Evolutionary conservation across 1,284 basidiomycete genomes (phyloP).

Genomic region (Irpex sp.): DNA sequence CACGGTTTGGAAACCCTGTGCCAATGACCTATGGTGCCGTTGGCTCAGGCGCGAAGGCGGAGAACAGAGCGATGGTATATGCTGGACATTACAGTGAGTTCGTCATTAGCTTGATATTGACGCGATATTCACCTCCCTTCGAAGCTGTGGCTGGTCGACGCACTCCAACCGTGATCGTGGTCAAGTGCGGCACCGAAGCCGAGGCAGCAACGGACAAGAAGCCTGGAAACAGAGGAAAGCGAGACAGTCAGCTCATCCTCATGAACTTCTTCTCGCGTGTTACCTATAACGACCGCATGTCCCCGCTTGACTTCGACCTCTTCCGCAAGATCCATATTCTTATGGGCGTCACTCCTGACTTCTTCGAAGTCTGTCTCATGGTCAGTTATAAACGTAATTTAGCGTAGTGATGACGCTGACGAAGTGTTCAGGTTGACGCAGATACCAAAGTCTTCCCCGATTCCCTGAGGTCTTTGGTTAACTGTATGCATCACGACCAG

Average conservation of each 20-base stretch:
- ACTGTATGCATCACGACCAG: conserved; percentile 97
- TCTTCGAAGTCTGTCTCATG: conserved; percentile 97
- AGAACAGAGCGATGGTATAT: conserved; percentile 98
- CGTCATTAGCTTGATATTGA: background rate
- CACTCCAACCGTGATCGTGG: conserved; percentile 93
- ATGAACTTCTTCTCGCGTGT: conserved; percentile 99
- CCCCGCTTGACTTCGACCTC: conserved; percentile 95
- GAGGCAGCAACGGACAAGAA: conserved; percentile 86
- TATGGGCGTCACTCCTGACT: conserved; percentile 99
- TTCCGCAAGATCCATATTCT: conserved; percentile 96
- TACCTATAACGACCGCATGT: conserved; percentile 99
- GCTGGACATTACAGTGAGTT: conserved; percentile 95
- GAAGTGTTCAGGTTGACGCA: conserved; percentile 79
- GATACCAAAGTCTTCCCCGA: conserved; percentile 93
- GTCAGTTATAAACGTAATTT: conserved; percentile 42
- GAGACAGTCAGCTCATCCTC: conserved; percentile 96
- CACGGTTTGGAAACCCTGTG: conserved; percentile 92
- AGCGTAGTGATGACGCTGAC: conserved; percentile 7
- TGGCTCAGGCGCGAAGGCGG: conserved; percentile 82
- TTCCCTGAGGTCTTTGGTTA: conserved; percentile 85
- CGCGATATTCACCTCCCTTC: conserved; percentile 7
- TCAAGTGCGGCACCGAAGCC: conserved; percentile 92
- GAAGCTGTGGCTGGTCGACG: conserved; percentile 78
- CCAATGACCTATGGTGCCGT: conserved; percentile 96
- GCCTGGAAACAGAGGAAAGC: conserved; percentile 97